Evolutionary conservation across 176 grass and related monocot genomes (phyloP).

Genomic region (Eragrostis curvula): DNA sequence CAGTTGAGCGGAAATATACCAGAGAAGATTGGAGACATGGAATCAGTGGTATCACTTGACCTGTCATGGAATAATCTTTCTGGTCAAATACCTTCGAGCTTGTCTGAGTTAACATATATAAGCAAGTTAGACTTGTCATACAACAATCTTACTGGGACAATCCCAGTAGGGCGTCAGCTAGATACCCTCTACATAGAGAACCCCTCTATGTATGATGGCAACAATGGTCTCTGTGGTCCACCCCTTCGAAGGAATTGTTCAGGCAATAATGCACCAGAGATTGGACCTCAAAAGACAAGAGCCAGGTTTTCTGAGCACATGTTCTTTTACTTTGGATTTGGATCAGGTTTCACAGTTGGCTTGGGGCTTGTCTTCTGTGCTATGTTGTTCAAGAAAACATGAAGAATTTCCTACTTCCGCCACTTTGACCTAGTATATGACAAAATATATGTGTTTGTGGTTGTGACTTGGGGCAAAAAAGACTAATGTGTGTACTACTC

Average conservation of each 20-base stretch:
- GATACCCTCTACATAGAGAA: constrained; percentile 26
- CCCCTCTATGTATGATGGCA: constrained; percentile 41
- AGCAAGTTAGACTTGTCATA: neutral
- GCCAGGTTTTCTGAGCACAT: neutral
- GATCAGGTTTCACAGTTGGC: constrained; percentile 28
- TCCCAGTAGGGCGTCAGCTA: constrained; percentile 42
- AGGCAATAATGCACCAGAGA: neutral
- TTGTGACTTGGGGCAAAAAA: constrained; percentile 21
- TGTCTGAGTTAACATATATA: neutral
- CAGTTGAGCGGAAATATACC: constrained; percentile 8
- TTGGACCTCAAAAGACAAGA: no score
- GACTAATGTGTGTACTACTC: no score
- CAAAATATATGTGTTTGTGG: neutral
- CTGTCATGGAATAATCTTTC: constrained; percentile 33
- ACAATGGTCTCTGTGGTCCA: constrained; percentile 30
- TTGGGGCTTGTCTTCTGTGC: constrained; percentile 34
- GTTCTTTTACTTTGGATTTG: neutral
- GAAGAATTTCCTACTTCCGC: constrained; percentile 36
- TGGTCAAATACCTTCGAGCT: neutral
- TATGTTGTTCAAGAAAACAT: constrained; percentile 32
- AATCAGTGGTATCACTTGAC: constrained; percentile 46
- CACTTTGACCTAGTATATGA: constrained; percentile 19
- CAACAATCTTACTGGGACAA: neutral
- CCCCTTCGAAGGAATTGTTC: constrained; percentile 18
- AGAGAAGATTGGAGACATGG: constrained; percentile 13